These are phyloP conservation scores for Atkinsonella texensis DNA, from an alignment of 2,329 filamentous ascomycete species.

Conservation along the genomic window DNA sequence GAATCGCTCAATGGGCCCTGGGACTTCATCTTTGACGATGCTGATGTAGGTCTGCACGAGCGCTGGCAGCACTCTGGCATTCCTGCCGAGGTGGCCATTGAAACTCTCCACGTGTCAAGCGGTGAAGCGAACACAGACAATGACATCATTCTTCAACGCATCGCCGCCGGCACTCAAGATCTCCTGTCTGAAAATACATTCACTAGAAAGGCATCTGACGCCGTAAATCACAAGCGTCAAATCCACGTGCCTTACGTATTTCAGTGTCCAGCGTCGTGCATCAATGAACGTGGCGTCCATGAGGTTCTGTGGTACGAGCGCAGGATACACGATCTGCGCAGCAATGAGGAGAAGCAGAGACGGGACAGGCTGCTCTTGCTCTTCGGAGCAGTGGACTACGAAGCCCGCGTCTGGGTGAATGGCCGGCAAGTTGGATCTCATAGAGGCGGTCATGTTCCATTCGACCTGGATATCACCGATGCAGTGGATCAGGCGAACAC, in stretches of 20 bases:
- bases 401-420: slow-evolving; percentile 44
- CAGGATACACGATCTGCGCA: slow-evolving; percentile 36
- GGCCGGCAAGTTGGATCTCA: slow-evolving; percentile 41
- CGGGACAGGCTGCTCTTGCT: slow-evolving; percentile 35
- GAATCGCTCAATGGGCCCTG: slow-evolving; percentile 49
- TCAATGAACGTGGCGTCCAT: slow-evolving; percentile 49
- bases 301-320: slow-evolving; percentile 58
- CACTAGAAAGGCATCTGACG: slow-evolving; percentile 13
- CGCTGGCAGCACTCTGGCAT: slow-evolving; percentile 42
- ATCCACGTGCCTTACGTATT: slow-evolving; percentile 56
- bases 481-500: slow-evolving; percentile 18
- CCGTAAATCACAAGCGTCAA: slow-evolving; percentile 30
- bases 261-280: slow-evolving; percentile 50
- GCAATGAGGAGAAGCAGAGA: slow-evolving; percentile 24
- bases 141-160: slow-evolving; percentile 27
- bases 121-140: slow-evolving; percentile 23
- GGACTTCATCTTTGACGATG: slow-evolving; percentile 54
- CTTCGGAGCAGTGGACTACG: slow-evolving; percentile 52
- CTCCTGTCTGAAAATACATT: slow-evolving; percentile 35
- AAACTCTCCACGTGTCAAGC: slow-evolving; percentile 10
- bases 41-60: slow-evolving; percentile 40
- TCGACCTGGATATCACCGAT: slow-evolving; percentile 46
- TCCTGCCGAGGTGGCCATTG: slow-evolving; percentile 27
- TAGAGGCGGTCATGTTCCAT: slow-evolving; percentile 46
- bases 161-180: slow-evolving; percentile 35